Percentiles rank a stretch among this genome's conserved stretches.
phyloP scores from a whole-genome alignment of 805 yeast species.

The Saccharomycopsis sp. region DNA sequence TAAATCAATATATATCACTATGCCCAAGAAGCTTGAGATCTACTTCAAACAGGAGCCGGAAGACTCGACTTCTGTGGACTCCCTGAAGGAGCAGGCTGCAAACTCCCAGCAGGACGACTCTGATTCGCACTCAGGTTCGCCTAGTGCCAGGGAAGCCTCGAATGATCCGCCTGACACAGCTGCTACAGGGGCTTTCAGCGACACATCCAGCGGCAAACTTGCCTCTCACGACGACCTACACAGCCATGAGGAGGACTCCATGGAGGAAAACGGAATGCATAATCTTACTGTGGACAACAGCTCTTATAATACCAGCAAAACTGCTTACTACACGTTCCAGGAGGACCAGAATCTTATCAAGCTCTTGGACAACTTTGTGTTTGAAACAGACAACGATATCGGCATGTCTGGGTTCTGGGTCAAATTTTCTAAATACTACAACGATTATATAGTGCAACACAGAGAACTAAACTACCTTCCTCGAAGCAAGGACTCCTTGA shows the following conservation, averaged over 20 bases:
- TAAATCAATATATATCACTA: background rate
- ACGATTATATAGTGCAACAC: conserved; percentile 1
- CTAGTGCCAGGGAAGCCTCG: background rate
- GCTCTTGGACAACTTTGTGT: conserved; percentile 4
- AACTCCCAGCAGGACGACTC: background rate
- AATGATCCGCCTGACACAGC: background rate
- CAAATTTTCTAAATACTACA: conserved; percentile 12
- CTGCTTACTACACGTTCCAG: conserved; percentile 10
- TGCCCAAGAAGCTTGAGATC: background rate
- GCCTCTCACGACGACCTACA: background rate
- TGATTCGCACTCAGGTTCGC: no score
- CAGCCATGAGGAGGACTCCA: background rate
- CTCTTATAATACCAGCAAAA: conserved; percentile 4
- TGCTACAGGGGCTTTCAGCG: background rate
- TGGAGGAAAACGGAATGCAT: background rate
- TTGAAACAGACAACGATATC: conserved; percentile 5
- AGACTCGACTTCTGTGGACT: background rate
- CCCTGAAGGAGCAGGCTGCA: no score
- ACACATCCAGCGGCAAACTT: background rate
- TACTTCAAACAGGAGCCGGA: background rate
- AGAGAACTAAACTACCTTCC: conserved; percentile 4
- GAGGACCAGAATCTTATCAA: conserved; percentile 13
- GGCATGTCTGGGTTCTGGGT: conserved; percentile 17
- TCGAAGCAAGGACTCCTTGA: conserved; percentile 13
- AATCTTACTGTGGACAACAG: background rate